Evolutionary conservation across 164 flowering plant species (phyloP).

Genomic region (Nymphaea thermarum): DNA sequence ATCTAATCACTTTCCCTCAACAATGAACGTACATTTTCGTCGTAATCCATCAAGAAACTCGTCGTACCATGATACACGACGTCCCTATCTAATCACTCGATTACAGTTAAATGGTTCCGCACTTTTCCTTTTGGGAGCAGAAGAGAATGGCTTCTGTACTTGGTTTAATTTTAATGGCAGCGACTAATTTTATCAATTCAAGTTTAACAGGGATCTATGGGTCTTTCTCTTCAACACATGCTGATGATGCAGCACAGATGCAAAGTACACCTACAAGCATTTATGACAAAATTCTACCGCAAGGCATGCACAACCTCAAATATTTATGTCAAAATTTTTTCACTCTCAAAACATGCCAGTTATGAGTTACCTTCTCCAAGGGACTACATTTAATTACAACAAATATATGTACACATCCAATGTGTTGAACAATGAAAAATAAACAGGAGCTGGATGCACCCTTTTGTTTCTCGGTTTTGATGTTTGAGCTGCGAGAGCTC

Average conservation of each 20-base stretch:
- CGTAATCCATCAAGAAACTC: no score
- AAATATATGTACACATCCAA: not conserved
- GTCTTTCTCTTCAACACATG: not conserved
- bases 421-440: not conserved
- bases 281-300: not conserved
- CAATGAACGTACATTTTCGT: no score
- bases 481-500: not conserved
- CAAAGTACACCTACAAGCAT: not conserved
- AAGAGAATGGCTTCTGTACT: not conserved
- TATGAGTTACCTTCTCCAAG: not conserved
- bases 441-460: not conserved
- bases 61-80: no score
- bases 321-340: no score
- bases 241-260: not conserved
- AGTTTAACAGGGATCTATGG: not conserved
- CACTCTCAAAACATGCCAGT: not conserved
- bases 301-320: no score
- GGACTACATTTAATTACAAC: not conserved
- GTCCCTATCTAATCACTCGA: no score
- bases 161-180: not conserved
- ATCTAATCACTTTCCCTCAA: no score
- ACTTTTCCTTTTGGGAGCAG: not conserved
- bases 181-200: not conserved
- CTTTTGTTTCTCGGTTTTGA: not conserved
- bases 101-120: not conserved